phyloP scores from a whole-genome alignment of 2,329 filamentous ascomycete genomes.

The Pyricularia pennisetigena region DNA sequence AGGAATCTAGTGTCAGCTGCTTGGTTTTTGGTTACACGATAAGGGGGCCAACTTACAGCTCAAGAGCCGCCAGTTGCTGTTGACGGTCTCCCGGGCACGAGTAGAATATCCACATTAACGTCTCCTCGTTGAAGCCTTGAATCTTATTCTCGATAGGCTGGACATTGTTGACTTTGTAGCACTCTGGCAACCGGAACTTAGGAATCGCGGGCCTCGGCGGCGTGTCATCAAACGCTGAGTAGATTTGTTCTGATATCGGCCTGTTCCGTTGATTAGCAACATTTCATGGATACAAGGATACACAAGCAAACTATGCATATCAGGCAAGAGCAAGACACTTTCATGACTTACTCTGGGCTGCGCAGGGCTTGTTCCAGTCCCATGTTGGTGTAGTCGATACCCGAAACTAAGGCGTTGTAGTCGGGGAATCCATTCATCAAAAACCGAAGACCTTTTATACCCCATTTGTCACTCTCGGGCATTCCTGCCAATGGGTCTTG shows the following conservation, averaged over 20 bases:
- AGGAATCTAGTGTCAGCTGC: neutral
- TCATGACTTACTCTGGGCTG: conserved; percentile 37
- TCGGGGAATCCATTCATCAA: conserved; percentile 56
- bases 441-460: conserved; percentile 52
- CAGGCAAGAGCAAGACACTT: neutral
- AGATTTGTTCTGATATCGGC: conserved; percentile 47
- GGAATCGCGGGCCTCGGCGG: conserved; percentile 47
- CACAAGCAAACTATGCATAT: conserved; percentile 22
- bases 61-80: conserved; percentile 52
- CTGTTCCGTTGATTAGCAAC: conserved; percentile 20
- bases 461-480: conserved; percentile 54
- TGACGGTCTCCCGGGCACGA: conserved; percentile 53
- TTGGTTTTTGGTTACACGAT: neutral
- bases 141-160: conserved; percentile 57
- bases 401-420: conserved; percentile 50
- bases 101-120: conserved; percentile 61
- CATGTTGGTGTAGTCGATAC: conserved; percentile 46
- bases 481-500: conserved; percentile 52
- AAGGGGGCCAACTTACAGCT: conserved; percentile 38
- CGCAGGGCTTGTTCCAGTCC: conserved; percentile 45
- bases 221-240: conserved; percentile 51
- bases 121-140: conserved; percentile 58
- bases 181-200: conserved; percentile 51
- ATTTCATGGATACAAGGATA: conserved; percentile 18
- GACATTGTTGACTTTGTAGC: conserved; percentile 57